Evolutionary conservation across 768 basidiomycete species (phyloP).

Genomic region (Mycena chlorophos): DNA sequence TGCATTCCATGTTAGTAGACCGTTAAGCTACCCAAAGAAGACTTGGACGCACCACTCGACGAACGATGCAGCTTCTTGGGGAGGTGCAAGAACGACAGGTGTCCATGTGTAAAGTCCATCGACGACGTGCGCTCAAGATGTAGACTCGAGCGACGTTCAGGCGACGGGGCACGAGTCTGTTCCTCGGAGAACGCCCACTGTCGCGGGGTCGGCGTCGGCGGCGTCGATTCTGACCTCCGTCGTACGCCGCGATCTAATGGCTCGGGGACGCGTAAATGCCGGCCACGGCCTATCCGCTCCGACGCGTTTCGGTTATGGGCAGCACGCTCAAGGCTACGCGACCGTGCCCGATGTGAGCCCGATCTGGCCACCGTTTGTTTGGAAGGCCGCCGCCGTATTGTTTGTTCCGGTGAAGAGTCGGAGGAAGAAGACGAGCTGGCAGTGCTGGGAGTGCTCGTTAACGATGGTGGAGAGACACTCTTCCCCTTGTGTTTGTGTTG

Average conservation of each 20-base stretch:
- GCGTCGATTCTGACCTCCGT: constrained; percentile 18
- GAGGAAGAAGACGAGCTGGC: constrained; percentile 1
- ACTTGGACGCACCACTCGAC: neutral
- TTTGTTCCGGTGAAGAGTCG: constrained; percentile 5
- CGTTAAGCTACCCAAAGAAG: neutral
- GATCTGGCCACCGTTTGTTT: neutral
- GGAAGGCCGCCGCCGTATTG: neutral
- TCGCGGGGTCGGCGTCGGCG: constrained; percentile 14
- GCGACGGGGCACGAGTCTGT: neutral
- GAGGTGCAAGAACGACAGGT: neutral
- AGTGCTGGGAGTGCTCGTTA: constrained; percentile 9
- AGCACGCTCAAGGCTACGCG: constrained; percentile 3
- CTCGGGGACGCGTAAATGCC: constrained; percentile 6
- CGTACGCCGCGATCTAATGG: neutral
- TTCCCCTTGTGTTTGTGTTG: constrained; percentile 1
- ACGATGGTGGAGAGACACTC: constrained; percentile 2
- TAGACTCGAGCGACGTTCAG: neutral
- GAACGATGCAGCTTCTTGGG: constrained; percentile 1
- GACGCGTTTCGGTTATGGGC: constrained; percentile 3
- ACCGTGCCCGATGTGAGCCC: neutral
- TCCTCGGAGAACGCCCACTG: constrained; percentile 10
- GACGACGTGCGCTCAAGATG: neutral
- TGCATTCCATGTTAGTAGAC: neutral
- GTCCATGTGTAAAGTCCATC: neutral
- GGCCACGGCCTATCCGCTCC: neutral